phyloP scores from a whole-genome alignment of 441 rosid genomes.

The Capsella rubella region DNA sequence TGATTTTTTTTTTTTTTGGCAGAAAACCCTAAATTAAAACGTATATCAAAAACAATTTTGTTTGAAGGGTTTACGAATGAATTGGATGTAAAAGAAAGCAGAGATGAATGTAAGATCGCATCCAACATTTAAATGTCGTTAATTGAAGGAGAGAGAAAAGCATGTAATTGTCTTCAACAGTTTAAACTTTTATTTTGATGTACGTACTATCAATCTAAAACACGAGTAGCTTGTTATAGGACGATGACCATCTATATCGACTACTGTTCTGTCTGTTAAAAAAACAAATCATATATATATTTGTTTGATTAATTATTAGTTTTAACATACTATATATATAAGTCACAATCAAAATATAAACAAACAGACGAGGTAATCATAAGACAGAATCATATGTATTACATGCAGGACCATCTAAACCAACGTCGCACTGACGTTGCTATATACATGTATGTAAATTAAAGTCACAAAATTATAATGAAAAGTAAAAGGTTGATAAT shows the following conservation, averaged over 20 bases:
- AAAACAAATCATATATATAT: neutral
- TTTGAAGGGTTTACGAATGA: no score
- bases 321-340: neutral
- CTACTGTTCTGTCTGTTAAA: neutral
- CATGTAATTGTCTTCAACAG: neutral
- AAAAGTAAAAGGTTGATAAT: conserved; percentile 2
- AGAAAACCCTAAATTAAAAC: neutral
- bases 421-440: conserved; percentile 18
- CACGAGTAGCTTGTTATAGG: no score
- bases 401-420: conserved; percentile 33
- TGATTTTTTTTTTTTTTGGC: no score
- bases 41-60: no score
- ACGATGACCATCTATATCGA: neutral
- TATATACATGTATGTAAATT: neutral
- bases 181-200: conserved; percentile 1
- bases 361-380: neutral
- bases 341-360: conserved; percentile 21
- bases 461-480: conserved; percentile 8
- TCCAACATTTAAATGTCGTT: neutral
- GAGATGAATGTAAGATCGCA: neutral
- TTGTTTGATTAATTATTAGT: neutral
- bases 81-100: neutral
- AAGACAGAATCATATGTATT: conserved; percentile 5
- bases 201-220: neutral
- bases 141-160: no score